Conservation (phyloP, 345 rosid species). For the Luvunga scandens region DNA sequence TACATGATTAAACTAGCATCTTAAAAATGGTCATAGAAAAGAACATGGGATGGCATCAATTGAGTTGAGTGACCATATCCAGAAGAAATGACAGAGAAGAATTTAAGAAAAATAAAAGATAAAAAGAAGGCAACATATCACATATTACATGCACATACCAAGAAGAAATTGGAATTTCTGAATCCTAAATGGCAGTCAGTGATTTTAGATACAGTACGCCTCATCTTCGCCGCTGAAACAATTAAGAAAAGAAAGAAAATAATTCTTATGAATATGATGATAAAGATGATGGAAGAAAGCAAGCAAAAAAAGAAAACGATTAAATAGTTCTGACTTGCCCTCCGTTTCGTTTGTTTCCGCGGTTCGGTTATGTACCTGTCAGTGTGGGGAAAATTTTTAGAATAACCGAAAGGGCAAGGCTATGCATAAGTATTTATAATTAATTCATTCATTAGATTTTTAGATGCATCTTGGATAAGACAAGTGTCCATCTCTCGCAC, state of each 20-base stretch:
- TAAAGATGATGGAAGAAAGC: not conserved
- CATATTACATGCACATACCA: slow-evolving; percentile 15
- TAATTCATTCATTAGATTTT: not conserved
- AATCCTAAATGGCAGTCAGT: slow-evolving; percentile 23
- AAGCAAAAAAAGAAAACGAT: not conserved
- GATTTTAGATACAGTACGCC: slow-evolving; percentile 32
- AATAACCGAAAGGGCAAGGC: not conserved
- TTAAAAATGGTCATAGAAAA: not conserved
- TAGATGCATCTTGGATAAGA: not conserved
- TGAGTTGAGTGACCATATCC: not conserved
- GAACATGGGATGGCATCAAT: not conserved
- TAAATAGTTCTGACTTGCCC: not conserved
- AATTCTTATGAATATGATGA: not conserved
- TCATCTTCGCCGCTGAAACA: slow-evolving; percentile 26
- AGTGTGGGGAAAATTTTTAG: not conserved
- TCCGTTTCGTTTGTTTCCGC: not conserved
- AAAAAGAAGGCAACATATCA: not conserved
- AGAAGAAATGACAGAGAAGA: no score
- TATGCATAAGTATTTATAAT: no score
- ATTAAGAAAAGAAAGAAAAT: not conserved
- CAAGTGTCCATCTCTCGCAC: not conserved
- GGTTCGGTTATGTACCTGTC: not conserved
- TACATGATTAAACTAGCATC: not conserved
- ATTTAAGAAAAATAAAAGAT: not conserved
- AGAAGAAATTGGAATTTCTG: slow-evolving; percentile 20